A percentile compares a stretch with the other conserved stretches of the same genome.
Conservation (phyloP, 352 stramenopile genomes). For the Globisporangium camurandrum region DNA sequence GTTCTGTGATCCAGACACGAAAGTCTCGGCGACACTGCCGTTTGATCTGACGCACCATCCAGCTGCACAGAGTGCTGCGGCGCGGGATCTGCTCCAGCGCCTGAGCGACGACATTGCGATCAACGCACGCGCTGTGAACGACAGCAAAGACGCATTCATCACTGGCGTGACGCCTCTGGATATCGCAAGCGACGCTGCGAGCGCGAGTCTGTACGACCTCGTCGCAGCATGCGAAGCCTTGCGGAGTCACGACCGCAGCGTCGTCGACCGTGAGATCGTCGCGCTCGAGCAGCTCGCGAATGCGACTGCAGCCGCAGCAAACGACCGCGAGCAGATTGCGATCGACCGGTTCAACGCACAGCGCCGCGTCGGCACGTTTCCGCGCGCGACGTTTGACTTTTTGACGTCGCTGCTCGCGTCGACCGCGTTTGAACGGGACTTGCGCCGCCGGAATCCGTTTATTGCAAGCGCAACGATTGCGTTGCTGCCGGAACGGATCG, state of each 20-base stretch:
- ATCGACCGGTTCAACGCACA: slow-evolving; percentile 54
- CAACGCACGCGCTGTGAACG: slow-evolving; percentile 64
- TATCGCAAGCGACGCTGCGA: slow-evolving; percentile 10
- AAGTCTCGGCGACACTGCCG: slow-evolving; percentile 56
- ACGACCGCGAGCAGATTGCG: slow-evolving; percentile 10
- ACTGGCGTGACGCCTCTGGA: slow-evolving; percentile 49
- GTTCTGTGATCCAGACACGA: slow-evolving; percentile 57
- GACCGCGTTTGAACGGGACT: slow-evolving; percentile 43
- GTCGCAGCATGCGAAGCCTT: slow-evolving; percentile 43
- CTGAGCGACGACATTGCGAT: slow-evolving; percentile 90
- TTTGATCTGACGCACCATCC: slow-evolving; percentile 91
- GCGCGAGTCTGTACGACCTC: slow-evolving; percentile 35
- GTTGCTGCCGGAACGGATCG: slow-evolving; percentile 37
- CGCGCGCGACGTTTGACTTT: slow-evolving; percentile 69
- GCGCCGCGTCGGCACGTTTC: slow-evolving; percentile 48
- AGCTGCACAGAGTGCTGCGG: slow-evolving; percentile 89
- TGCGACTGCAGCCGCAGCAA: slow-evolving; percentile 18
- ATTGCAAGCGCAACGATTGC: slow-evolving; percentile 13
- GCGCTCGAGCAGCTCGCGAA: slow-evolving; percentile 48
- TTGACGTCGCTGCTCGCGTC: slow-evolving; percentile 67
- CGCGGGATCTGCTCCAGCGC: slow-evolving; percentile 90
- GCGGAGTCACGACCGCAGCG: slow-evolving; percentile 39
- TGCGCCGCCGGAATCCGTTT: slow-evolving; percentile 68
- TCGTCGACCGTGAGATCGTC: slow-evolving; percentile 45
- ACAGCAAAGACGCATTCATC: slow-evolving; percentile 70